Base-by-base conservation (phyloP, 495 filamentous ascomycete genomes). In the Aspergillus funiculosus region DNA sequence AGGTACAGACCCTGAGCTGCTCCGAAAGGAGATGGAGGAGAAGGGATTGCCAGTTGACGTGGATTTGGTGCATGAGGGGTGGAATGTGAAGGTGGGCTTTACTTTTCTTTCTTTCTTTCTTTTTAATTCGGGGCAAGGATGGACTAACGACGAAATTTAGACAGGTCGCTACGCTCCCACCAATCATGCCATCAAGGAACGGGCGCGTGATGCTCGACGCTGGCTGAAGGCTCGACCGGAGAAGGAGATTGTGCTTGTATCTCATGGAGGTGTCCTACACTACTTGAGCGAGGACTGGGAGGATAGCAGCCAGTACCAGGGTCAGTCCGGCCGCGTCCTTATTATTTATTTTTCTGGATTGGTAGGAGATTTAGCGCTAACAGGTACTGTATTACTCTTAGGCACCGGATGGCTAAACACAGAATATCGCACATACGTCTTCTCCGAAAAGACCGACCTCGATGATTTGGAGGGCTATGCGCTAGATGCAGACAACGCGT, bases 371-470 rank as follows among this genome's bases (percentile, higher is more conserved):
- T n/a, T 1, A 30, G 37, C 26, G 6, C 5, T 53, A 15, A 50
- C 31, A n/a, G n/a, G n/a, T 22, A 26, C 17, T 24, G 10, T 13
- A 13, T 27, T 20, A 18, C 10, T 15, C 28, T 1, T 35, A 73
- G 84, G 87, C 21, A 94, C 89, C 0, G 87, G 86, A 13, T 95
- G 90, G 90, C 52, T 53, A 7, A 95, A 96, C 63, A 83, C 83
- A 8, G 89, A 95, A 64, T 86, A 74, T 58, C 80, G 90, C 38
- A 80, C 78, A 6, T 96, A 84, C 62, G 64, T 64, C 22, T 94
- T 94, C 67, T 67, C 63, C 4, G 73, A 80, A 18, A 54, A 61
- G 17, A 41, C 38, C 14, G 54, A 71, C 50, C 57, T 39, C 0
- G 54, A 64, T 10, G 68, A 74, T 48, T 43, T 74, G 25, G 66